These are phyloP conservation scores for Nepenthes alata DNA, from an alignment of 179 eudicot genomes.

Conservation along the genomic window DNA sequence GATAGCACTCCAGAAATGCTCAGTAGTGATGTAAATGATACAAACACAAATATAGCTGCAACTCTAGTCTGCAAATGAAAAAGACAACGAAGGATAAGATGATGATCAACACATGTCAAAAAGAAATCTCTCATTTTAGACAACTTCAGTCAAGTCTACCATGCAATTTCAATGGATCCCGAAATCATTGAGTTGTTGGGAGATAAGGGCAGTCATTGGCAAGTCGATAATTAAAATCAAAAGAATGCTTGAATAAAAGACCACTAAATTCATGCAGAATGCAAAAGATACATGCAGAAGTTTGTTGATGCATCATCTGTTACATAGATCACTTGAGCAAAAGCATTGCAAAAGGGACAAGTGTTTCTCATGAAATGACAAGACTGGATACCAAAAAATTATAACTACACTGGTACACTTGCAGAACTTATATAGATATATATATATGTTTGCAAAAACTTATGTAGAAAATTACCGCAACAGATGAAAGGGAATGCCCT, in stretches of 20 bases:
- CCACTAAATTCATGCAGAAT: too few species aligned
- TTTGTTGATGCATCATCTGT: too few species aligned
- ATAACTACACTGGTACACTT: background rate
- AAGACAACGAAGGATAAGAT: background rate
- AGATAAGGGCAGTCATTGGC: too few species aligned
- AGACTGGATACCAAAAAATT: background rate
- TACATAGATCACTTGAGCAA: too few species aligned
- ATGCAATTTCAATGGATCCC: background rate
- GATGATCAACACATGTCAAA: too few species aligned
- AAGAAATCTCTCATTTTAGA: too few species aligned
- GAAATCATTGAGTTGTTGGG: background rate
- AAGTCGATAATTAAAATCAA: too few species aligned
- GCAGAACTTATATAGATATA: background rate
- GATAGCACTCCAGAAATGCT: conserved; percentile 76
- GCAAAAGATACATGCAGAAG: too few species aligned
- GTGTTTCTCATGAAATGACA: background rate
- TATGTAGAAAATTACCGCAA: conserved; percentile 48
- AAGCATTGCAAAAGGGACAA: too few species aligned
- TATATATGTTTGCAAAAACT: background rate
- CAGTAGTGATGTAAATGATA: conserved; percentile 73
- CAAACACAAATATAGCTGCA: conserved; percentile 73
- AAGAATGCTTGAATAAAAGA: too few species aligned
- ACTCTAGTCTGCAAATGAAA: conserved; percentile 71
- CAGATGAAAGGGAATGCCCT: conserved; percentile 93
- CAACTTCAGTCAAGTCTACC: background rate